Conservation (phyloP, 2,329 filamentous ascomycete genomes). For the Claviceps quebecensis region DNA sequence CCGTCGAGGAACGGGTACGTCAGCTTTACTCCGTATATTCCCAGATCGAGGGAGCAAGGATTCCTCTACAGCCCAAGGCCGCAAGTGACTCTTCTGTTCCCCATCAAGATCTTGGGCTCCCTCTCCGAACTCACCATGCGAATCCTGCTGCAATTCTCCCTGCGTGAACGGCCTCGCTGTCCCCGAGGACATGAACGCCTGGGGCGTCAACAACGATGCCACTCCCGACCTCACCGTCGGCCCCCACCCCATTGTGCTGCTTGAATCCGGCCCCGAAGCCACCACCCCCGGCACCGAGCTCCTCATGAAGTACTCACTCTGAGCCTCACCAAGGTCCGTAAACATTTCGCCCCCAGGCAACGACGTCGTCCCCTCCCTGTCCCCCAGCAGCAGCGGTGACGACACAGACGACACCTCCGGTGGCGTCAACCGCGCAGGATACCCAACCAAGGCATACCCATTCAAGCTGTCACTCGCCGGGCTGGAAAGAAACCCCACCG, state of each 20-base stretch:
- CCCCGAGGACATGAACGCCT: slow-evolving; percentile 25
- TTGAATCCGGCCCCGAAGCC: neutral
- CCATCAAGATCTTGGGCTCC: too few species aligned
- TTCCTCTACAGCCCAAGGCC: too few species aligned
- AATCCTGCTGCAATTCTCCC: slow-evolving; percentile 13
- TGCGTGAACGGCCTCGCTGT: slow-evolving; percentile 8
- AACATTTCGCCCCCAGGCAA: slow-evolving; percentile 21
- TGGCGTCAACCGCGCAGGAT: slow-evolving; percentile 9
- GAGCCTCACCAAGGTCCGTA: slow-evolving; percentile 6
- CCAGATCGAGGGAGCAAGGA: too few species aligned
- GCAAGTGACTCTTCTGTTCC: too few species aligned
- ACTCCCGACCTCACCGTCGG: neutral
- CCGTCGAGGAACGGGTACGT: neutral
- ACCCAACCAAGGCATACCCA: slow-evolving; percentile 34
- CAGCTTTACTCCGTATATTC: too few species aligned
- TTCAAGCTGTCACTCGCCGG: slow-evolving; percentile 36
- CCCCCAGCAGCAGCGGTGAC: slow-evolving; percentile 28
- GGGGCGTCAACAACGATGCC: slow-evolving; percentile 18
- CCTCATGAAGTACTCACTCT: slow-evolving; percentile 16
- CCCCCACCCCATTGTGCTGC: too few species aligned
- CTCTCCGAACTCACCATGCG: slow-evolving; percentile 15
- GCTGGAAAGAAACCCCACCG: slow-evolving; percentile 33
- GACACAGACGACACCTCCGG: slow-evolving; percentile 23
- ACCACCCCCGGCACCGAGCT: slow-evolving; percentile 9
- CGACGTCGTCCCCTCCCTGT: slow-evolving; percentile 23